Base-by-base conservation (phyloP, 345 rosid species). In the Brassica incana region DNA sequence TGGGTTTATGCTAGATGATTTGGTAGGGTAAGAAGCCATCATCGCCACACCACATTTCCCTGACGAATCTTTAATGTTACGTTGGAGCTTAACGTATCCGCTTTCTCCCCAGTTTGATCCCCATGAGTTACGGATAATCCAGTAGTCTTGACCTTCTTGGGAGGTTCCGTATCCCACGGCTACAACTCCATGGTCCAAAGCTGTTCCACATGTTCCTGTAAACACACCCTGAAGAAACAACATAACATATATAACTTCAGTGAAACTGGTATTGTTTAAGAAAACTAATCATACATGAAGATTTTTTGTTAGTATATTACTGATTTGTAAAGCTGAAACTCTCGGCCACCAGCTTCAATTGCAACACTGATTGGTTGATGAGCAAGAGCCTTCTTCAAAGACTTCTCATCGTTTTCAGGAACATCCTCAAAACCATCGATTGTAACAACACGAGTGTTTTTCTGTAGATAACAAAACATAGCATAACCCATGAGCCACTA, bases 401-500 rank as follows among this genome's bases (percentile, higher is more conserved):
- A 87, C 5, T 69, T 75, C 87, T 91, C 50, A 43, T 43, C 85
- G 38, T 91, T 88, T 45, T 65, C 12, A 0, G 90, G 94, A 65
- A 93, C 95, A 81, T 90, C 89, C 61, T 89, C 97, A n/a, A 74
- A 93, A n/a, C 81, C 83, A 76, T 91, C 90, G 2, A 93, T 90
- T 0, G 86, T 43, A 50, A 93, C 97, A 66, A 93, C 94, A 61
- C 15, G 48, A 40, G 12, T 40, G 48, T 40, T 40, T 3, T 40
- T 45, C 98, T 69, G 48, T 60, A 35, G 7, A 3, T 23, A 38
- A 14, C 56, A 48, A 65, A 56, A 15, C 18, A 60, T 27, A 62
- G 15, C 62, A 72, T 2, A 15, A 56, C 8, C 1, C 2, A 23
- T 11, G 15, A 76, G 45, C 27, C 68, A 0, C n/a, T 16, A 15